Evolutionary conservation across 148 eudicot genomes (phyloP).

Genomic region (Nyssa sinensis): DNA sequence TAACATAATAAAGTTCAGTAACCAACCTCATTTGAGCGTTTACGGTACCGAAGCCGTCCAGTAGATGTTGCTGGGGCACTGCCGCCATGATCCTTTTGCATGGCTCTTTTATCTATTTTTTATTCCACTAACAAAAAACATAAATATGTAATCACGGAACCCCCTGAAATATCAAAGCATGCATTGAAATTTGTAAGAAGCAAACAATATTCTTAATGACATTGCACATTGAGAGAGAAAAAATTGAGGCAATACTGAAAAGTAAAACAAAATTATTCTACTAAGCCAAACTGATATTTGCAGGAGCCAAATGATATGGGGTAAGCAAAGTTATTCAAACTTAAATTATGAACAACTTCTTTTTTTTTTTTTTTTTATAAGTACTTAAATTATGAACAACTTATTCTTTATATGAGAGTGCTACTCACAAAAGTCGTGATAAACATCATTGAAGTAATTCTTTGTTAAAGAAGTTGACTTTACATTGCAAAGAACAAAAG

Average conservation of each 20-base stretch:
- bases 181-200: too few species aligned
- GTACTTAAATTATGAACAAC: too few species aligned
- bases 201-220: too few species aligned
- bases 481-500: neutral
- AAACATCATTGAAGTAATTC: neutral
- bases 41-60: slow-evolving; percentile 50
- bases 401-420: too few species aligned
- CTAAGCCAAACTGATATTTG: neutral
- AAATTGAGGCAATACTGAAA: too few species aligned
- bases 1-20: neutral
- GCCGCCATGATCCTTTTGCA: slow-evolving; percentile 44
- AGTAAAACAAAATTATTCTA: neutral
- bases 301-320: neutral
- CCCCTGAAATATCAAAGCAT: slow-evolving; percentile 21
- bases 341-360: neutral
- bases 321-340: neutral
- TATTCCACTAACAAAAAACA: neutral
- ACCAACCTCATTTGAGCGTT: slow-evolving; percentile 51
- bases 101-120: slow-evolving; percentile 16
- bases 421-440: neutral
- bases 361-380: too few species aligned
- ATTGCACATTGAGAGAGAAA: neutral
- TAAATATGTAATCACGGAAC: neutral
- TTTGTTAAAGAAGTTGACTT: neutral
- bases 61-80: slow-evolving; percentile 28